Conservation (phyloP, 176 grass and related monocot genomes). For the Otatea glauca region DNA sequence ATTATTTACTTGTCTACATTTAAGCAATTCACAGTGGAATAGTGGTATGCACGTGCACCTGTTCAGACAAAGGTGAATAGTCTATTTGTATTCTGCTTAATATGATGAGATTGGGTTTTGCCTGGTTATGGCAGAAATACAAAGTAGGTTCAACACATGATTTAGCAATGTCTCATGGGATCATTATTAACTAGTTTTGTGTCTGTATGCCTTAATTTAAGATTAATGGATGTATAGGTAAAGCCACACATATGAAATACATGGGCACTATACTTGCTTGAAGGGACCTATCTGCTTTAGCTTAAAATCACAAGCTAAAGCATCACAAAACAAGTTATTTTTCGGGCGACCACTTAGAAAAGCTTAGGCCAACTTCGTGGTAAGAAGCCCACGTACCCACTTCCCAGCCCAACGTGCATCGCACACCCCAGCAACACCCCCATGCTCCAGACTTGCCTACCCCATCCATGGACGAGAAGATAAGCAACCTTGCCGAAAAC, state of each 20-base stretch:
- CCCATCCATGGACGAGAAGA: not conserved
- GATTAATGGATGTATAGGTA: not conserved
- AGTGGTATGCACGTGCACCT: not conserved
- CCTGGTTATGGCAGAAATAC: not conserved
- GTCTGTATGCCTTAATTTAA: not conserved
- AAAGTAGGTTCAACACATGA: slow-evolving; percentile 20
- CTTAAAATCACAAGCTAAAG: not conserved
- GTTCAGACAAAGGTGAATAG: slow-evolving; percentile 25
- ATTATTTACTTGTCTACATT: slow-evolving; percentile 8
- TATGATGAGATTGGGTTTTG: slow-evolving; percentile 20
- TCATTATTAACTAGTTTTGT: not conserved
- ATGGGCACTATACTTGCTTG: not conserved
- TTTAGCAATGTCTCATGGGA: not conserved
- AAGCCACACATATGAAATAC: not conserved
- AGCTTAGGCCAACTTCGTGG: not conserved
- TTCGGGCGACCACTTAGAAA: not conserved
- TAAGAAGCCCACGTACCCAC: not conserved
- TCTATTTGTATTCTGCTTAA: not conserved
- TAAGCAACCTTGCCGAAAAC: not conserved
- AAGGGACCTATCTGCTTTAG: too few relatives aligned
- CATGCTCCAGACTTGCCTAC: not conserved
- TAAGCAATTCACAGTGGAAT: not conserved
- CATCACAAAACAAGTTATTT: not conserved
- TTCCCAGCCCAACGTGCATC: not conserved
- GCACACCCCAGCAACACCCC: not conserved